Evolutionary conservation across 2,329 filamentous ascomycete species (phyloP), one percentile per base, ranked within the genome.

Genomic region (Stemphylium vesicarium): DNA sequence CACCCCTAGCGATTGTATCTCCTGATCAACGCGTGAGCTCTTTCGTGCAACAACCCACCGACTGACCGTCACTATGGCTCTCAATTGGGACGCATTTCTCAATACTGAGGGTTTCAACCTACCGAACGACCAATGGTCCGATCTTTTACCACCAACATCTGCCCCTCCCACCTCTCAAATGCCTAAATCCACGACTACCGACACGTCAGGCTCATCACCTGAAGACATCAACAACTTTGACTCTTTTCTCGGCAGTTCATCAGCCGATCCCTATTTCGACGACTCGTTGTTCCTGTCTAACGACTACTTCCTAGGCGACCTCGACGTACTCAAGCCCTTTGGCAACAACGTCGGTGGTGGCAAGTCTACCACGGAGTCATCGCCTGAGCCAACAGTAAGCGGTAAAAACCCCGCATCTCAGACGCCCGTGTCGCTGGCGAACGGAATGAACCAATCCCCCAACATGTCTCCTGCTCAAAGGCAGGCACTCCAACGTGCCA

Each of bases 21-120:
- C 71, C 72, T 75, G 72, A 75, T 68, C 65, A 71, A 62, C 68
- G 65, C 70, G 67, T 74, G 72, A 74, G 61, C 63, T 57, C 59
- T 63, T 62, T 63, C 54, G 63, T 66, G 57, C 59, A 56, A 67
- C 68, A 56, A 56, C 63, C 64, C 63, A 59, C 64, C 59, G 60
- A 59, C 63, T 53, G 57, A 66, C 67, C 41, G 47, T 64, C 70
- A 70, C 50, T 56, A 76, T 75, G 74, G 66, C 71, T 60, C 66
- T 74, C 70, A 72, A 76, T 69, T 76, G 74, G 74, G 68, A 72
- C 62, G 64, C 66, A 60, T 75, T 74, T 63, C 70, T 75, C 63
- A 66, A 65, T 64, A 64, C 71, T 60, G 73, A 75, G 53, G 64
- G 62, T 56, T 64, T 75, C 65, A 71, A 70, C 61, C 62, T 74